These are phyloP conservation scores for Glebionis coronaria DNA, from an alignment of 129 eudicot species.

Conservation along the genomic window DNA sequence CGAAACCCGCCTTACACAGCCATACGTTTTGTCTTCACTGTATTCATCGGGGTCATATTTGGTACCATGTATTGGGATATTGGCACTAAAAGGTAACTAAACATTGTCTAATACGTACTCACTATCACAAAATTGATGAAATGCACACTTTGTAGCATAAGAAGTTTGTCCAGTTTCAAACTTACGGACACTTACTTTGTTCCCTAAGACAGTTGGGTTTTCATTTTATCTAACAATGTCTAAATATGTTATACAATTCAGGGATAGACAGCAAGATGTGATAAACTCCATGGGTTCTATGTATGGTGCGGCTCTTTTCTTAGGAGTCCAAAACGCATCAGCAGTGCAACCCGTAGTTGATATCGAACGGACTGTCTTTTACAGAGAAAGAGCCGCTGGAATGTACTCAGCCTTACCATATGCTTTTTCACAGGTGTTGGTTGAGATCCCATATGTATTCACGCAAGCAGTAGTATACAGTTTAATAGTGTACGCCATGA, in stretches of 20 bases:
- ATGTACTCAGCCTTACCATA: slow-evolving; percentile 53
- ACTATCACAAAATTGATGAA: not conserved
- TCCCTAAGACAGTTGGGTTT: not conserved
- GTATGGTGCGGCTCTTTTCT: slow-evolving; percentile 40
- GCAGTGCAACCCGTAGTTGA: slow-evolving; percentile 49
- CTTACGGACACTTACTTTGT: no score
- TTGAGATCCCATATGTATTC: slow-evolving; percentile 35
- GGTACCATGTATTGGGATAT: slow-evolving; percentile 55
- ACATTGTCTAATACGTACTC: not conserved
- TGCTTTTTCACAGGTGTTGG: slow-evolving; percentile 47
- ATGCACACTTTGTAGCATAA: no score
- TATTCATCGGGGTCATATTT: slow-evolving; percentile 31
- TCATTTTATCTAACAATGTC: not conserved
- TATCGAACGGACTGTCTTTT: slow-evolving; percentile 46
- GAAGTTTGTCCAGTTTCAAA: no score
- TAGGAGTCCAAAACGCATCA: slow-evolving; percentile 39
- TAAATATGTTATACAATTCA: not conserved
- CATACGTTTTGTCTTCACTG: slow-evolving; percentile 36
- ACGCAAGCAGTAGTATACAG: slow-evolving; percentile 30
- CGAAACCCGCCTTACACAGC: slow-evolving; percentile 48
- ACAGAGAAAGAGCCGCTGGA: slow-evolving; percentile 54
- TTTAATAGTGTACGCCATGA: slow-evolving; percentile 41
- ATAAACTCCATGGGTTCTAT: slow-evolving; percentile 49
- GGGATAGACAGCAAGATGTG: slow-evolving; percentile 29
- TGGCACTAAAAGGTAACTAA: slow-evolving; percentile 35